Evolutionary conservation across 2,329 filamentous ascomycete genomes (phyloP).

Genomic region (Trichophyton schoenleinii): DNA sequence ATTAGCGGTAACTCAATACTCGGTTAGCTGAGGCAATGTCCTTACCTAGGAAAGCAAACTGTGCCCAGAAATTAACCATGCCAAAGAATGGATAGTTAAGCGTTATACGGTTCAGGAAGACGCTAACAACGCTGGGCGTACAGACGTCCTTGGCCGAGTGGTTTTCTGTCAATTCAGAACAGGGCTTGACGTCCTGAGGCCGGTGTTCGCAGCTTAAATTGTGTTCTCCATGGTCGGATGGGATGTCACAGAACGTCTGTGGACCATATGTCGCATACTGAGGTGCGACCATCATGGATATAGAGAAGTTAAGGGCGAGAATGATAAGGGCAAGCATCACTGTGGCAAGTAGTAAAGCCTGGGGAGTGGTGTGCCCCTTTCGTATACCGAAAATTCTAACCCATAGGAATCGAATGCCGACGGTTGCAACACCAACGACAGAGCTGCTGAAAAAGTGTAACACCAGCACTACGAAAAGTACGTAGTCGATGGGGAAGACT

Average conservation of each 20-base stretch:
- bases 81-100: constrained; percentile 95
- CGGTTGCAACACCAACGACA: constrained; percentile 68
- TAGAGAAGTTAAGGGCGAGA: constrained; percentile 80
- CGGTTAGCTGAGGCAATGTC: not conserved
- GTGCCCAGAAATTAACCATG: constrained; percentile 85
- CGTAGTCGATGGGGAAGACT: constrained; percentile 83
- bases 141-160: constrained; percentile 67
- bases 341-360: constrained; percentile 80
- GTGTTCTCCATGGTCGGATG: constrained; percentile 47
- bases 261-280: constrained; percentile 91
- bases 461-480: constrained; percentile 72
- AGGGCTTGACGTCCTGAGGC: constrained; percentile 61
- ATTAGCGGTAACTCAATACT: not conserved
- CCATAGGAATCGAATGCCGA: constrained; percentile 96
- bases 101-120: constrained; percentile 82
- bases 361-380: constrained; percentile 76
- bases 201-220: constrained; percentile 62
- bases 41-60: constrained; percentile 70
- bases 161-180: constrained; percentile 62
- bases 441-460: constrained; percentile 82
- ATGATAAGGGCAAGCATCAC: constrained; percentile 83
- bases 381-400: constrained; percentile 83
- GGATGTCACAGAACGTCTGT: constrained; percentile 80
- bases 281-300: constrained; percentile 88
- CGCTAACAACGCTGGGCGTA: constrained; percentile 81